phyloP scores from a whole-genome alignment of 768 basidiomycete genomes.

The Collybiopsis luxurians region DNA sequence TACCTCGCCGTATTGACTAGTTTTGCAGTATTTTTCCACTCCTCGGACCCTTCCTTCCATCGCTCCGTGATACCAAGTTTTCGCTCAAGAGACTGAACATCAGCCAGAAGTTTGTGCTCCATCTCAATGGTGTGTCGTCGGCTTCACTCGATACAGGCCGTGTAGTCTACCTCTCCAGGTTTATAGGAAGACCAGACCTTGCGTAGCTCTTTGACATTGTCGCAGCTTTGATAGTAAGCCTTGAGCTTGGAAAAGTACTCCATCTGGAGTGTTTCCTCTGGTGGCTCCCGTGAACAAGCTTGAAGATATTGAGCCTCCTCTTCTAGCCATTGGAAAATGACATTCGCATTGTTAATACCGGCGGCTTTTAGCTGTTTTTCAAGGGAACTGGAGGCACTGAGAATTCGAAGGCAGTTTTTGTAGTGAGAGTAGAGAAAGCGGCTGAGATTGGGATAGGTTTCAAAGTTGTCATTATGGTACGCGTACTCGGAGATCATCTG shows the following conservation, averaged over 20 bases:
- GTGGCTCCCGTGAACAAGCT: conserved; percentile 11
- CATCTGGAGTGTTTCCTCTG: conserved; percentile 13
- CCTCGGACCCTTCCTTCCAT: not conserved
- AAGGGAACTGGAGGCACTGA: not conserved
- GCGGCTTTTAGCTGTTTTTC: not conserved
- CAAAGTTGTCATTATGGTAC: not conserved
- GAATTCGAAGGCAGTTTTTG: not conserved
- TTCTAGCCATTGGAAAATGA: conserved; percentile 9
- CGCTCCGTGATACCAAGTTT: not conserved
- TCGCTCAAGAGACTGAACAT: conserved; percentile 6
- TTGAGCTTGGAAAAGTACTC: conserved; percentile 12
- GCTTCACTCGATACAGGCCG: too few species aligned
- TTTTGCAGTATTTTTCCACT: not conserved
- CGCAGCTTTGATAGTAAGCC: too few species aligned
- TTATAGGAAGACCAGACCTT: too few species aligned
- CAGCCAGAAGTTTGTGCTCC: too few species aligned
- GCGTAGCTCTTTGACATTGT: too few species aligned
- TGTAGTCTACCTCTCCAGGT: too few species aligned
- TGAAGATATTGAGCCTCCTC: conserved; percentile 16
- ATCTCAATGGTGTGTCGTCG: too few species aligned
- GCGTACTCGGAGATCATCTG: not conserved
- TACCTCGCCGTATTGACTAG: conserved; percentile 1
- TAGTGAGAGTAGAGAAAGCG: not conserved
- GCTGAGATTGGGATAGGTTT: not conserved
- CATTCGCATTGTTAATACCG: not conserved